These are phyloP conservation scores for Phaffomyces opuntiae DNA, from an alignment of 805 yeast species.

Conservation along the genomic window DNA sequence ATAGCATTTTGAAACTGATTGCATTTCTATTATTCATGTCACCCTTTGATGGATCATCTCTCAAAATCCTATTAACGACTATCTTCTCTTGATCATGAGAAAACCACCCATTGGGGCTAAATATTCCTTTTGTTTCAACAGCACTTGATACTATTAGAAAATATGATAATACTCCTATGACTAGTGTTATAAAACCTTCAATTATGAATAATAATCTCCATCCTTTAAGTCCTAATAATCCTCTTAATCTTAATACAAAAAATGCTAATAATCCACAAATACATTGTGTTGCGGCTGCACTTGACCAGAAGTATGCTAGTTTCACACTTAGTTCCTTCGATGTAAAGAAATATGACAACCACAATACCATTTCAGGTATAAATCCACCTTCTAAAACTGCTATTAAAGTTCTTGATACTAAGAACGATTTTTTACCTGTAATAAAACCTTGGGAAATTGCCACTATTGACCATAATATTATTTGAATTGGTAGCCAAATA, in stretches of 20 bases:
- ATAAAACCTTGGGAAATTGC: constrained; percentile 31
- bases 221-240: constrained; percentile 38
- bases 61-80: constrained; percentile 47
- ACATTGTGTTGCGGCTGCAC: constrained; percentile 42
- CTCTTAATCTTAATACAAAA: constrained; percentile 25
- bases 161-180: constrained; percentile 41
- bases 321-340: constrained; percentile 50
- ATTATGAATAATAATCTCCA: constrained; percentile 52
- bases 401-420: constrained; percentile 41
- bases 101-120: constrained; percentile 44
- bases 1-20: constrained; percentile 33
- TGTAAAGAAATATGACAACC: constrained; percentile 63
- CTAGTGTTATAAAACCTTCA: constrained; percentile 52
- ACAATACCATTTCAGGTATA: constrained; percentile 55
- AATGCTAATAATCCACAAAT: constrained; percentile 39
- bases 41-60: constrained; percentile 61
- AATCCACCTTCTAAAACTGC: constrained; percentile 66
- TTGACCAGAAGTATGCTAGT: constrained; percentile 53
- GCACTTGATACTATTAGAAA: constrained; percentile 51
- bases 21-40: constrained; percentile 60
- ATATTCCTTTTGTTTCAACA: constrained; percentile 44
- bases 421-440: constrained; percentile 34
- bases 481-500: constrained; percentile 53
- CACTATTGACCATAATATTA: constrained; percentile 49
- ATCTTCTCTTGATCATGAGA: constrained; percentile 50